Evolutionary conservation across 108 stramenopile species (phyloP).

Genomic region (Skeletonema costatum): DNA sequence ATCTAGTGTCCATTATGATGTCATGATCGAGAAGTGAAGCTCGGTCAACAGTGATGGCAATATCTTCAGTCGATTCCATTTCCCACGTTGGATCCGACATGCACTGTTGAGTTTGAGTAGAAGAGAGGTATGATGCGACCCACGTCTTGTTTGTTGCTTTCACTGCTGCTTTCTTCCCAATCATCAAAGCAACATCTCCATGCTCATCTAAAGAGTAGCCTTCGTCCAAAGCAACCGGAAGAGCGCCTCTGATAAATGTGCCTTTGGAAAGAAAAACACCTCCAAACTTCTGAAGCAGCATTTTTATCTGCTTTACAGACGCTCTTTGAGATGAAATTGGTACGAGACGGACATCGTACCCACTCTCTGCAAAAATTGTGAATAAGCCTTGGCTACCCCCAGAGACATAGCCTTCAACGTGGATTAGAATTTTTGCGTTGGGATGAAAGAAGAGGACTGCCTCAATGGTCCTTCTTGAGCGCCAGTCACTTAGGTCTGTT

Average conservation of each 20-base stretch:
- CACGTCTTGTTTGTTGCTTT: background rate
- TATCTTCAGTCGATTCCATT: background rate
- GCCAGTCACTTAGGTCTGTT: slow-evolving; percentile 1
- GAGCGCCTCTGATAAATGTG: background rate
- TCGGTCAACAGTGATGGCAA: background rate
- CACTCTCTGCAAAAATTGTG: background rate
- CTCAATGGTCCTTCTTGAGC: background rate
- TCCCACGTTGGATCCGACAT: background rate
- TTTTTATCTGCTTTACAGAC: background rate
- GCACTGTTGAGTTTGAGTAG: background rate
- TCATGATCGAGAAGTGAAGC: background rate
- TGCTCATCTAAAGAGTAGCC: background rate
- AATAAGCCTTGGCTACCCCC: background rate
- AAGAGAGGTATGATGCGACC: background rate
- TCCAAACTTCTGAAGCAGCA: background rate
- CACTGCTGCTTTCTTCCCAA: background rate
- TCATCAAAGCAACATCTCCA: slow-evolving; percentile 2
- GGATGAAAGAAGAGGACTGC: background rate
- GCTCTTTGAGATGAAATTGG: background rate
- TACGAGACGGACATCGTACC: background rate
- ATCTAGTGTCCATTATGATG: background rate
- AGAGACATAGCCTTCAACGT: background rate
- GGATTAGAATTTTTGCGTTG: background rate
- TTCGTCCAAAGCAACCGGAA: background rate
- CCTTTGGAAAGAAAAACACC: background rate